Evolutionary conservation across 1,284 basidiomycete genomes (phyloP), one percentile per base, ranked within the genome.

Genomic region (Meira nashicola): DNA sequence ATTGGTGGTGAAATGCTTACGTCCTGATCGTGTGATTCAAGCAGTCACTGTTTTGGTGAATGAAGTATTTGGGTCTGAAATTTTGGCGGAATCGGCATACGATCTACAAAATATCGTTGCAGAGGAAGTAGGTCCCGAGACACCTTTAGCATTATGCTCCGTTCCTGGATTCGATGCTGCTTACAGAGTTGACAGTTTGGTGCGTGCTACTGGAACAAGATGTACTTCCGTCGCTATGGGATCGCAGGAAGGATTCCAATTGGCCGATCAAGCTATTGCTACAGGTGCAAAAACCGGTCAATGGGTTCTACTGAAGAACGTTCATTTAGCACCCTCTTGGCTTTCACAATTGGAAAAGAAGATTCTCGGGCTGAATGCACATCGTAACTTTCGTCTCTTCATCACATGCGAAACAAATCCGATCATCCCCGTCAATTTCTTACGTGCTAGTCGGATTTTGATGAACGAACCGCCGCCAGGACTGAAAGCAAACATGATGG

Each of bases 11-110:
- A 93, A 93, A 78, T 92, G 90, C 77, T 82, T 94, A 73, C 85
- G 92, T 33, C 91, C 92, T 12, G 92, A 96, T 78, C 87, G 91
- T 55, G 83, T 94, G 17, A 80, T 92, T 53, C 89, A 91, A 75
- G 87, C 89, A 1, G 88, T 88, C 12, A 84, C 86, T 6, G 73
- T 83, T n/a, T 89, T 93, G 69, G 87, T 90, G 43, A 83, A 83
- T 33, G 80, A 81, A 19, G 86, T 89, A 33, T 92, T 96, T 80
- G 83, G 86, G 54, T 84, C 84, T n/a, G 89, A 92, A 66, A 81
- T 94, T n/a, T 83, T 88, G 15, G 63, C 65, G 48, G 63, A 70
- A 47, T 57, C 58, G 2, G 53, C 58, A 0, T 66, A 64, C 46
- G 64, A 66, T 41, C 40, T 66, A n/a, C 55, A 61, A 28, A 40